phyloP scores from a whole-genome alignment of 2,329 filamentous ascomycete species.

The Hymenoscyphus repandus region DNA sequence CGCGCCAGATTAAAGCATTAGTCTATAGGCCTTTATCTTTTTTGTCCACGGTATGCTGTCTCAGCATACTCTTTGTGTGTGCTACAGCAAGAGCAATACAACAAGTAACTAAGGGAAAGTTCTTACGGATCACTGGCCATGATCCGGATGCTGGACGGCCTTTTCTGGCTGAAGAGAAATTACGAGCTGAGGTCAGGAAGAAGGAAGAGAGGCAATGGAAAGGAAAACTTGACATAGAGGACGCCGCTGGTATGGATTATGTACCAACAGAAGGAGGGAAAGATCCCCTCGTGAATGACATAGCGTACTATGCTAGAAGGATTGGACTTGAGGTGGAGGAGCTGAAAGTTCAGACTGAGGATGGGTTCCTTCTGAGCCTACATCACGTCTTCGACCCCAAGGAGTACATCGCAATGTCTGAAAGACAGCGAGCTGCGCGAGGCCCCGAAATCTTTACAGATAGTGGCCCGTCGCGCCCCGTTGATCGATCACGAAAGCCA shows the following conservation, averaged over 20 bases:
- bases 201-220: slow-evolving; percentile 60
- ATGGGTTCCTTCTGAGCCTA: slow-evolving; percentile 83
- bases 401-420: slow-evolving; percentile 54
- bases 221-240: slow-evolving; percentile 41
- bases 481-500: slow-evolving; percentile 23
- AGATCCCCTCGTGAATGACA: slow-evolving; percentile 73
- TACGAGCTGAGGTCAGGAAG: slow-evolving; percentile 50
- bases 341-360: slow-evolving; percentile 84
- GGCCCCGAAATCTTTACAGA: slow-evolving; percentile 59
- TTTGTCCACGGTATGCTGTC: slow-evolving; percentile 54
- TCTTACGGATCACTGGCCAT: slow-evolving; percentile 46
- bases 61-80: background rate
- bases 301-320: slow-evolving; percentile 78
- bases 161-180: slow-evolving; percentile 69
- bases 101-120: background rate
- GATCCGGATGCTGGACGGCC: slow-evolving; percentile 57
- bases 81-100: background rate
- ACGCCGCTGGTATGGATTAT: slow-evolving; percentile 45
- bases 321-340: slow-evolving; percentile 83
- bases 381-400: slow-evolving; percentile 87
- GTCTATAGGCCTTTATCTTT: slow-evolving; percentile 64
- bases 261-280: slow-evolving; percentile 72
- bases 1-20: slow-evolving; percentile 61
- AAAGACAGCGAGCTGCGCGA: slow-evolving; percentile 45
- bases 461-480: slow-evolving; percentile 34